A percentile compares a stretch with the other conserved stretches of the same genome.
phyloP scores from a whole-genome alignment of 768 basidiomycete species.

The Leccinum pellstonianum region DNA sequence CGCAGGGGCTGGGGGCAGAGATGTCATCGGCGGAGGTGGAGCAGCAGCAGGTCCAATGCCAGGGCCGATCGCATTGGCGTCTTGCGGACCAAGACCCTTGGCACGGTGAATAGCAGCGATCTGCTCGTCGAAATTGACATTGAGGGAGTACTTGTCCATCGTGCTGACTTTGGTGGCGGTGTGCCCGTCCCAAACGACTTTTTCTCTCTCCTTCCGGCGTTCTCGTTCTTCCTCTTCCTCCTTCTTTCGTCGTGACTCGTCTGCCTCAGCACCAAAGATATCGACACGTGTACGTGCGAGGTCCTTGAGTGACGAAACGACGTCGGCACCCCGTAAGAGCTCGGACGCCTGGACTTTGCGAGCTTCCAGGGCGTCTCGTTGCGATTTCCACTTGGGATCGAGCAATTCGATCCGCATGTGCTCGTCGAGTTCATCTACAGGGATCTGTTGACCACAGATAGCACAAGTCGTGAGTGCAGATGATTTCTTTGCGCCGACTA shows the following conservation, averaged over 20 bases:
- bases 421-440: slow-evolving; percentile 93
- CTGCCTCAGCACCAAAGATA: slow-evolving; percentile 92
- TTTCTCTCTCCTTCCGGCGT: slow-evolving; percentile 85
- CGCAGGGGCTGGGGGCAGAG: slow-evolving; percentile 65
- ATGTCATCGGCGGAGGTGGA: slow-evolving; percentile 58
- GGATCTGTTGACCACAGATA: slow-evolving; percentile 94
- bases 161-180: slow-evolving; percentile 91
- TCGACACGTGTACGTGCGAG: slow-evolving; percentile 96
- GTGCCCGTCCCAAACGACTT: slow-evolving; percentile 98
- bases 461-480: slow-evolving; percentile 81
- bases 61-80: slow-evolving; percentile 77
- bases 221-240: slow-evolving; percentile 86
- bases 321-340: slow-evolving; percentile 87
- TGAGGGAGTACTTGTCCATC: slow-evolving; percentile 88
- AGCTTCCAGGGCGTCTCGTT: slow-evolving; percentile 83
- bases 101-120: slow-evolving; percentile 95
- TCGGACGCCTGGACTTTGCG: slow-evolving; percentile 89
- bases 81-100: slow-evolving; percentile 85
- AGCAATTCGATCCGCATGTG: slow-evolving; percentile 98
- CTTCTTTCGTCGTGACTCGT: slow-evolving; percentile 83
- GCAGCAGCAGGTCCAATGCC: slow-evolving; percentile 83
- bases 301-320: slow-evolving; percentile 88
- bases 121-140: slow-evolving; percentile 96
- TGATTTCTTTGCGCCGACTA: slow-evolving; percentile 64
- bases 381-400: slow-evolving; percentile 98